Conservation (phyloP, 2,329 filamentous ascomycete species). For the Cladosporium halotolerans region DNA sequence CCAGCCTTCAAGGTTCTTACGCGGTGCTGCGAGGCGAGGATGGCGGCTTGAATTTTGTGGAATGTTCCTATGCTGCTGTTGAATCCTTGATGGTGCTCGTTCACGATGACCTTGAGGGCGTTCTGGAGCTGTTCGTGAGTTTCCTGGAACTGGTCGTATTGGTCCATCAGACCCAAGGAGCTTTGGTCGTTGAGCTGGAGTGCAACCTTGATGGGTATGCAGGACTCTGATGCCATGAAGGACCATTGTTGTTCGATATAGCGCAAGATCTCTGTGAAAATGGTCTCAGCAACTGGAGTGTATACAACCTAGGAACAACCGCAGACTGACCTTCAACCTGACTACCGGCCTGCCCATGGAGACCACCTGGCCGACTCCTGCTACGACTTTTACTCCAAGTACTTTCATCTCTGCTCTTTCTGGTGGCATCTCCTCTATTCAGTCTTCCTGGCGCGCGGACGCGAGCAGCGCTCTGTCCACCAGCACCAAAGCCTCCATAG, state of each 20-base stretch:
- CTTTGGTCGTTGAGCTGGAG: constrained; percentile 89
- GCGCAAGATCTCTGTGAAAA: constrained; percentile 56
- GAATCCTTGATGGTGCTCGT: constrained; percentile 98
- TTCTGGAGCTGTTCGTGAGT: constrained; percentile 86
- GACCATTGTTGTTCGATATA: constrained; percentile 87
- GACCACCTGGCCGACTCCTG: constrained; percentile 21
- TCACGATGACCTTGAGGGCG: constrained; percentile 88
- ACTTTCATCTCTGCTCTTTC: constrained; percentile 35
- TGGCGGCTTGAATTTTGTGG: constrained; percentile 94
- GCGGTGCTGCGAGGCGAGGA: constrained; percentile 78
- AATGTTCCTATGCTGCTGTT: constrained; percentile 98
- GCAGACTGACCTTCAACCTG: constrained; percentile 36
- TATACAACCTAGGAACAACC: constrained; percentile 7
- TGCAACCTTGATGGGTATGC: constrained; percentile 89
- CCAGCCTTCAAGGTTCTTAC: constrained; percentile 78
- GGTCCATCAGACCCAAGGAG: constrained; percentile 84
- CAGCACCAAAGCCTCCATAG: constrained; percentile 32
- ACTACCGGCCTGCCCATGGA: constrained; percentile 35
- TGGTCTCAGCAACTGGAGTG: constrained; percentile 7
- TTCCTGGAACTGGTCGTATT: constrained; percentile 76
- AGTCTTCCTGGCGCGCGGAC: constrained; percentile 32
- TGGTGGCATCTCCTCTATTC: constrained; percentile 36
- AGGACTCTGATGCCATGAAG: constrained; percentile 81
- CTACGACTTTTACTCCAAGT: constrained; percentile 29
- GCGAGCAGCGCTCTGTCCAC: constrained; percentile 15